Conservation (phyloP, 768 basidiomycete species). For the Xerocomus spinulosus region DNA sequence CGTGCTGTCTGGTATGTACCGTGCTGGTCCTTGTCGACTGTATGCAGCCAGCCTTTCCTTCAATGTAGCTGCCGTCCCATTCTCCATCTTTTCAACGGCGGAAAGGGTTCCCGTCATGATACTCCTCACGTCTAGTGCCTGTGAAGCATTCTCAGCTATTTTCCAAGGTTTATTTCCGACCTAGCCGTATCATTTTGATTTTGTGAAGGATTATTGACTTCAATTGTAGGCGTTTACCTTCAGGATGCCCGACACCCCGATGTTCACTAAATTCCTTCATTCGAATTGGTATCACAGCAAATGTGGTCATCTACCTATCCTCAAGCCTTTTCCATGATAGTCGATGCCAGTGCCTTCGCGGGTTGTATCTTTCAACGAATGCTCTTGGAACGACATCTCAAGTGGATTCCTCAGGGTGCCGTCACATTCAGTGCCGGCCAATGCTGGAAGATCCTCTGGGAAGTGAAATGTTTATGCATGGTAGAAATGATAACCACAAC, state of each 20-base stretch:
- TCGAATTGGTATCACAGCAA: neutral
- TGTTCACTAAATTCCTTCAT: neutral
- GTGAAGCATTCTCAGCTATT: no score
- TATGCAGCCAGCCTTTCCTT: constrained; percentile 19
- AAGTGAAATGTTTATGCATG: constrained; percentile 31
- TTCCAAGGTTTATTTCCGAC: no score
- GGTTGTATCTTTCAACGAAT: neutral
- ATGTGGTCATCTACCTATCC: neutral
- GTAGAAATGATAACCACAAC: no score
- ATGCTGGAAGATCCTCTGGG: constrained; percentile 45
- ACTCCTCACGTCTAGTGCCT: no score
- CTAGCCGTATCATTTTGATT: no score
- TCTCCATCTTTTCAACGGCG: no score
- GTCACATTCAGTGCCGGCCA: constrained; percentile 56
- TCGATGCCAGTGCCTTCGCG: constrained; percentile 9
- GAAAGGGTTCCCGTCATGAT: no score
- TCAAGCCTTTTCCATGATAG: neutral
- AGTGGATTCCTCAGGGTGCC: constrained; percentile 44
- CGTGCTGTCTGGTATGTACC: neutral
- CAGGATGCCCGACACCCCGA: neutral
- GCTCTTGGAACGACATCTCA: constrained; percentile 6
- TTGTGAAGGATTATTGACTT: neutral
- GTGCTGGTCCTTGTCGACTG: constrained; percentile 14
- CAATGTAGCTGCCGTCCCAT: constrained; percentile 10
- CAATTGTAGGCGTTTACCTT: neutral